Base-by-base conservation (phyloP, 352 stramenopile genomes). In the Phytopythium delawarense region DNA sequence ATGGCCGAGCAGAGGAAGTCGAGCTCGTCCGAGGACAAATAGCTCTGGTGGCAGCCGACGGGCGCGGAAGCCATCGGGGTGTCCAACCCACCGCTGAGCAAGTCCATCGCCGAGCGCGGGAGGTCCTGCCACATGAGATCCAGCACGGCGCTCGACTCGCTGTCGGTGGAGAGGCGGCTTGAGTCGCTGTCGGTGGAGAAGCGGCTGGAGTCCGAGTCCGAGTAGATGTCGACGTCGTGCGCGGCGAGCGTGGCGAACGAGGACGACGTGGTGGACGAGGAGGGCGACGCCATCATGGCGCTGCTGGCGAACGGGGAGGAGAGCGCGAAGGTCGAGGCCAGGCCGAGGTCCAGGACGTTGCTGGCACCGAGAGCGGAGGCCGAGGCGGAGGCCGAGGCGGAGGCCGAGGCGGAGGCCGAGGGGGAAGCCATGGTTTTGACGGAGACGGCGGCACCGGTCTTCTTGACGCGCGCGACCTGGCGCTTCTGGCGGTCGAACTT, bases 401-500 rank as follows among this genome's bases (percentile, higher is more conserved):
- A 5, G 42, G 44, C 57, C 64, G 48, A 28, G 15, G n/a, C 40
- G 13, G 45, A 7, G 1, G n/a, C 30, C 11, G 37, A 20, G 12
- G 34, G 28, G 16, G 13, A 5, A 51, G 44, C 57, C 64, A 60
- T 4, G 63, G 70, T 32, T 62, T 70, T 53, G 55, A 64, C n/a
- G 6, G 40, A 58, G 42, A 52, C 34, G 66, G 50, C 20, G 46
- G 39, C 44, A 59, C 44, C 28, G 13, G 59, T 46, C 70, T 89
- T 92, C 44, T 75, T 76, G 57, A 71, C 71, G 59, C 84, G 84
- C 34, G 80, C 76, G 16, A 84, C 76, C 51, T 92, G 81, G 57
- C 86, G 86, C 76, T 96, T 96, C 69, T 96, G 84, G 52, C 87
- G 83, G 64, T 96, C 84, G 61, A 94, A 93, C 72, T 93, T 93